Conservation (phyloP, 257 asterid species). For the Nicotiana obtusifolia region DNA sequence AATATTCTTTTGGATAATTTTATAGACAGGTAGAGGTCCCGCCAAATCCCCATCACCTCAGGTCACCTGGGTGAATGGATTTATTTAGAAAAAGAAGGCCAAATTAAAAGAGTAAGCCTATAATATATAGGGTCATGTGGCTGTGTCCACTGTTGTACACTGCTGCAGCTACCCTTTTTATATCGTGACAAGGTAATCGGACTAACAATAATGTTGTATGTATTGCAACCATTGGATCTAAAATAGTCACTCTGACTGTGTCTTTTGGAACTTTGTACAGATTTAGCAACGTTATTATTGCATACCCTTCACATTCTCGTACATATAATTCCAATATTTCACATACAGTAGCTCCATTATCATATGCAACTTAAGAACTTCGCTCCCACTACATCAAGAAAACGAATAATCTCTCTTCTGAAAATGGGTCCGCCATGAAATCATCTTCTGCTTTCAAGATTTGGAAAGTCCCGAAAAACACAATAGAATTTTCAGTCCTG, state of each 20-base stretch:
- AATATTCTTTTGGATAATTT: too few relatives aligned
- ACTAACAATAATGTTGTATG: background rate
- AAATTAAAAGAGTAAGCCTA: too few relatives aligned
- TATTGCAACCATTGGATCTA: background rate
- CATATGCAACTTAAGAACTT: background rate
- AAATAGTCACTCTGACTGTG: background rate
- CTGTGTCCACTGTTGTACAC: background rate
- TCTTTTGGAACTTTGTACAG: background rate
- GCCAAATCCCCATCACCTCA: too few relatives aligned
- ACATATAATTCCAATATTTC: background rate
- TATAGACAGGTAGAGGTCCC: too few relatives aligned
- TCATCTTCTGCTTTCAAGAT: background rate
- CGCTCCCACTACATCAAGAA: background rate
- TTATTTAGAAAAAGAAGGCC: too few relatives aligned
- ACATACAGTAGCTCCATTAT: background rate
- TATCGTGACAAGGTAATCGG: background rate
- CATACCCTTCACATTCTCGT: background rate
- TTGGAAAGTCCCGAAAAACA: background rate
- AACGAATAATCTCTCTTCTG: background rate
- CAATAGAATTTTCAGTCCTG: background rate
- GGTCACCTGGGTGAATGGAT: too few relatives aligned
- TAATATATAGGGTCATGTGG: slow-evolving; percentile 2
- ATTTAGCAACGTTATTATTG: background rate
- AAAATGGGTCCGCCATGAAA: background rate
- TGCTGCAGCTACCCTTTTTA: background rate